Base-by-base conservation (phyloP, 2,329 filamentous ascomycete species). In the Talaromyces atroroseus region DNA sequence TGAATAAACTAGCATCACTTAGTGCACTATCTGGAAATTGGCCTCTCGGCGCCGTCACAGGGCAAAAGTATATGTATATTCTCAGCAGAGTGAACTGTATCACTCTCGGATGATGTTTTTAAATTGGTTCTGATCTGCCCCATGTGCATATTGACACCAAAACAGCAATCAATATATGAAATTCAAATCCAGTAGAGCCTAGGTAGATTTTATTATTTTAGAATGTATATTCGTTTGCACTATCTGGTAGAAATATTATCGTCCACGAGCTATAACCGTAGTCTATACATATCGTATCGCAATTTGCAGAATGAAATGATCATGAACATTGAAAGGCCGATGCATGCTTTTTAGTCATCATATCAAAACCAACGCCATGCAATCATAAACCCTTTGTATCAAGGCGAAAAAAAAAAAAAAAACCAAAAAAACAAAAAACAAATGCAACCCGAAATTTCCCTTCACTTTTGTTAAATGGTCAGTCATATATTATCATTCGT, bases 341-440 rank as follows among this genome's bases (percentile, higher is more conserved):
- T 21, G 40, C 40, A 44, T 21, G 40, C 40, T 18, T 44, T 44
- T 18, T 6, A 44, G 40, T 44, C 40, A 23, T 18, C 40, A 21
- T 20, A 6, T 18, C n/a, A 47, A 36, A 46, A 18, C 29, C 14
- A 53, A 53, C 51, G 42, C 51, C 51, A 47, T 53, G 51, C 26
- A 53, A 7, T n/a, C 12, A 34, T 47, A 45, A 23, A 47, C 45
- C 24, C 14, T 20, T 7, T 20, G 8, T 20, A 42, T 21, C n/a
- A 21, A 18, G 20, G 8, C 18, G 18, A 21, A 18, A 44, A 23
- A 44, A 4, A 44, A 3, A 18, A 20, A n/a, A n/a, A n/a, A n/a
- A n/a, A n/a, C n/a, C n/a, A n/a, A n/a, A n/a, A n/a, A n/a, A n/a
- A n/a, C n/a, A 18, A 44, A 23, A 44, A 4, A 44, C 1, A 18